Evolutionary conservation across 2,329 filamentous ascomycete genomes (phyloP).

Genomic region (Plectosphaerella sp.): DNA sequence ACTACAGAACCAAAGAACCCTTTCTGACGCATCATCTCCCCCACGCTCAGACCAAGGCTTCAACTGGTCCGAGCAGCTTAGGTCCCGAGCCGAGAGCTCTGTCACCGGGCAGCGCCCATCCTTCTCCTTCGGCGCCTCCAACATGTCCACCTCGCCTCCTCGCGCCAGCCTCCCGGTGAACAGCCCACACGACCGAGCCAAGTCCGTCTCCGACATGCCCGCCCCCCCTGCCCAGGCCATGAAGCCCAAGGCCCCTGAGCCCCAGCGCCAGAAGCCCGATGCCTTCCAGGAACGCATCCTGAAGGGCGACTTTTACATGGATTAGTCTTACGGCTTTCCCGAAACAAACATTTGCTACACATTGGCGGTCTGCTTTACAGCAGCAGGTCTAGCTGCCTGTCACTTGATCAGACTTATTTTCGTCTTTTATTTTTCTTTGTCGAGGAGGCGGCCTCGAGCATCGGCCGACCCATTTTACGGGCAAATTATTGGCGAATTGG

Average conservation of each 20-base stretch:
- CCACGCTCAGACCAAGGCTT: constrained; percentile 76
- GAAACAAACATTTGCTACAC: not conserved
- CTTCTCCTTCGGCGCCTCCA: constrained; percentile 49
- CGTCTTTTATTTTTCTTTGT: too few relatives aligned
- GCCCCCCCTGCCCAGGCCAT: constrained; percentile 49
- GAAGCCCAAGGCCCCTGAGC: constrained; percentile 36
- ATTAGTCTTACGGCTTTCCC: constrained; percentile 43
- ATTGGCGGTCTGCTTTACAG: not conserved
- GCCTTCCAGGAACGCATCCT: constrained; percentile 95
- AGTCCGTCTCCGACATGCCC: constrained; percentile 64
- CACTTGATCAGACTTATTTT: not conserved
- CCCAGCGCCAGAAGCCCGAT: constrained; percentile 67
- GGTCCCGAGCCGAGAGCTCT: constrained; percentile 82
- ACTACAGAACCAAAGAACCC: constrained; percentile 49
- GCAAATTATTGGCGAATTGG: not conserved
- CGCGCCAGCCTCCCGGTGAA: constrained; percentile 26
- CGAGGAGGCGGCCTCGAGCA: too few relatives aligned
- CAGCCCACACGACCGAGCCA: constrained; percentile 57
- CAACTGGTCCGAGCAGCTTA: constrained; percentile 96
- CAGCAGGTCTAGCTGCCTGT: not conserved
- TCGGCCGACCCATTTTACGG: too few relatives aligned
- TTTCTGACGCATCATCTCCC: constrained; percentile 58
- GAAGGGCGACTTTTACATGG: constrained; percentile 98
- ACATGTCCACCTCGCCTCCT: constrained; percentile 36
- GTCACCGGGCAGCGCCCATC: constrained; percentile 53